Conservation (phyloP, 495 filamentous ascomycete species). For the Penicillium bovifimosum region DNA sequence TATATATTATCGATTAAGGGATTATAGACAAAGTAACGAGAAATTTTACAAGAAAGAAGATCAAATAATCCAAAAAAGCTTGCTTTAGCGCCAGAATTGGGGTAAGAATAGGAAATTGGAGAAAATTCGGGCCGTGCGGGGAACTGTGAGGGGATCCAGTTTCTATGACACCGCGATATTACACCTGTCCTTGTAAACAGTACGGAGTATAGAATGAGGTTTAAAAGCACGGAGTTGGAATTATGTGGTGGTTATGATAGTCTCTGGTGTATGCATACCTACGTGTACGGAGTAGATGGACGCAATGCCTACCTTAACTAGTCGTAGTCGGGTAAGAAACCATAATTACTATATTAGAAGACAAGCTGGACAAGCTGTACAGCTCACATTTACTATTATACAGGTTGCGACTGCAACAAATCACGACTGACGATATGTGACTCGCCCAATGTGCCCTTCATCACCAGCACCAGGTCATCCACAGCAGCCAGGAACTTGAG, state of each 20-base stretch:
- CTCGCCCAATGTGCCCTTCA: conserved; percentile 40
- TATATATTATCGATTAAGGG: neutral
- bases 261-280: too few species aligned
- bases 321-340: too few species aligned
- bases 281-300: too few species aligned
- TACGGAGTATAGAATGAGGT: too few species aligned
- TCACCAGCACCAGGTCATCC: conserved; percentile 39
- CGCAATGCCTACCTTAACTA: too few species aligned
- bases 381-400: conserved; percentile 6
- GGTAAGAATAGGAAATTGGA: conserved; percentile 11
- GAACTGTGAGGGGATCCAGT: conserved; percentile 5
- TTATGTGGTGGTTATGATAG: too few species aligned
- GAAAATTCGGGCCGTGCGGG: conserved; percentile 12
- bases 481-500: conserved; percentile 32
- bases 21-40: neutral
- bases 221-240: too few species aligned
- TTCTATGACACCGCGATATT: conserved; percentile 7
- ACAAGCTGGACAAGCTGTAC: neutral
- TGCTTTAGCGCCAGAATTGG: neutral
- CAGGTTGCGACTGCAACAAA: conserved; percentile 12
- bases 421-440: conserved; percentile 34
- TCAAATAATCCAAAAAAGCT: neutral
- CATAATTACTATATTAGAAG: neutral
- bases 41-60: conserved; percentile 1
- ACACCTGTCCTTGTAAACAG: too few species aligned